A percentile compares a stretch with the other conserved stretches of the same genome.
These are phyloP conservation scores for Pseudonitzschia pungens DNA, from an alignment of 108 stramenopile genomes.

Conservation along the genomic window DNA sequence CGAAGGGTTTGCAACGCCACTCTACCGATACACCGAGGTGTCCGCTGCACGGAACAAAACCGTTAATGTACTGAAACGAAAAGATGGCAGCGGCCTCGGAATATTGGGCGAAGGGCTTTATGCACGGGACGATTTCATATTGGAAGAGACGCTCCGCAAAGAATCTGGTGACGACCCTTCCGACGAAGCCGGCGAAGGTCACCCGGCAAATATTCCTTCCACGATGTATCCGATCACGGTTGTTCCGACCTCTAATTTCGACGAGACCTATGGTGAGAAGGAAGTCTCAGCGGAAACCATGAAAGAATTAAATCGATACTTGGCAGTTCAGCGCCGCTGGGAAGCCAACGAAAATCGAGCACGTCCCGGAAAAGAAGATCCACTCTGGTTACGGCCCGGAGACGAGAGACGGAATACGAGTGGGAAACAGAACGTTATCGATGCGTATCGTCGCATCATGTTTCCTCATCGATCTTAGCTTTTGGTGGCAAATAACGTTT, in stretches of 20 bases:
- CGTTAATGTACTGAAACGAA: slow-evolving; percentile 57
- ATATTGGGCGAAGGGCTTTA: slow-evolving; percentile 74
- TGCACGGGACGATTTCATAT: slow-evolving; percentile 34
- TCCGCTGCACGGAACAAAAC: slow-evolving; percentile 47
- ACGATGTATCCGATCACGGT: slow-evolving; percentile 37
- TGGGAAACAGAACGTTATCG: slow-evolving; percentile 34
- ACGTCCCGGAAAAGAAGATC: slow-evolving; percentile 82
- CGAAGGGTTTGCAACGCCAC: slow-evolving; percentile 46
- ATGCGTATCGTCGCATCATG: slow-evolving; percentile 36
- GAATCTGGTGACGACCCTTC: neutral
- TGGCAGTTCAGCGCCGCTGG: slow-evolving; percentile 42
- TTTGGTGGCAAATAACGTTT: neutral
- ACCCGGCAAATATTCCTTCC: slow-evolving; percentile 27
- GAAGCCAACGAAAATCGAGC: slow-evolving; percentile 60
- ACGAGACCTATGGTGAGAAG: slow-evolving; percentile 23
- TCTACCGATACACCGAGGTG: slow-evolving; percentile 73
- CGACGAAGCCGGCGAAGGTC: slow-evolving; percentile 11
- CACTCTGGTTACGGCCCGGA: slow-evolving; percentile 73
- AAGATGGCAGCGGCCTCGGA: slow-evolving; percentile 51
- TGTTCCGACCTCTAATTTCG: slow-evolving; percentile 23
- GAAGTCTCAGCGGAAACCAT: slow-evolving; percentile 25
- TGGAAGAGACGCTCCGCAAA: neutral
- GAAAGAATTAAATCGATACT: slow-evolving; percentile 28
- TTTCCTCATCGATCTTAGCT: slow-evolving; percentile 25
- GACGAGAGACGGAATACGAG: slow-evolving; percentile 47